Base-by-base conservation (phyloP, 1,284 basidiomycete species). In the Ceratobasidium sp. region DNA sequence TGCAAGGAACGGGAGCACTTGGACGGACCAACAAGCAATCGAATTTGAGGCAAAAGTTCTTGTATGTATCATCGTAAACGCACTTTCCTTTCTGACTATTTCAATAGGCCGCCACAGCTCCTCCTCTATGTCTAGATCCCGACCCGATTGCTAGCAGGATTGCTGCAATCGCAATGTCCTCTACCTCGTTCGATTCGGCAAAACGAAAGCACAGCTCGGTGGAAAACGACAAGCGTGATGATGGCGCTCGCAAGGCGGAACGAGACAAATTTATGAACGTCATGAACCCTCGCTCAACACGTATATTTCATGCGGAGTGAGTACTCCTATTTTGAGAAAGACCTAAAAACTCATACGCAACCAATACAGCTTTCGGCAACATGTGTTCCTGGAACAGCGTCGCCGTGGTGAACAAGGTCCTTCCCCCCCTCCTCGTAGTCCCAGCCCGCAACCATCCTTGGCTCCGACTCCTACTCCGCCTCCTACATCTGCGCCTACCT, bases 41-140 rank as follows among this genome's bases (percentile, higher is more conserved):
- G 89, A 93, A 78, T 81, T 92, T 3, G 93, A 95, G 81, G 87
- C 93, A 0, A 88, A 88, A 76, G 85, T 94, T 71, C 82, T 94
- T 80, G 93, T 94, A 80, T 79, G 89, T 85, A 51, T 46, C 34
- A 7, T 44, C 52, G n/a, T 37, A 29, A 8, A 37, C 43, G 43
- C 49, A 57, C 32, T 17, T 22, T 43, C 7, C 19, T 2, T 13
- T 68, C 49, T 54, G 15, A 61, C 67, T 57, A 40, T 25, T 40
- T 61, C 64, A 67, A 79, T 74, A 95, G 93, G 84, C 92, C 71
- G 89, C 91, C 8, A 93, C 91, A 1, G 85, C 91, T 0, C 88
- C 90, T 11, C 90, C 93, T 7, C 85, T 95, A 52, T 94, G 92
- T 81, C 86, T 95, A 29, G 89, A 91, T 77, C 93, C 93, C 1